These are phyloP conservation scores for Haplographium delicatum DNA, from an alignment of 495 filamentous ascomycete genomes.

Conservation along the genomic window DNA sequence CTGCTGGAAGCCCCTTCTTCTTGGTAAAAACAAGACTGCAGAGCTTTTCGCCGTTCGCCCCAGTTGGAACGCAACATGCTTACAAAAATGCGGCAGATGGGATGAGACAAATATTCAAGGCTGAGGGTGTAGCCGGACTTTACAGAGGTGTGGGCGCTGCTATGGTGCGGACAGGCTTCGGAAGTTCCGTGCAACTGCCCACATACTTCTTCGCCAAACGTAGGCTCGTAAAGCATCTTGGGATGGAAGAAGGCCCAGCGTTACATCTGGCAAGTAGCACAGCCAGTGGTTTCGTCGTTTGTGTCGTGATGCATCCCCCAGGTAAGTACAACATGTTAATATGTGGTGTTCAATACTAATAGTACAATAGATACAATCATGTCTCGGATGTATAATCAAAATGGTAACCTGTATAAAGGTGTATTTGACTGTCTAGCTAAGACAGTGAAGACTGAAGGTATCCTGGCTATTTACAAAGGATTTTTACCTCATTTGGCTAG, in stretches of 20 bases:
- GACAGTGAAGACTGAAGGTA: slow-evolving; percentile 85
- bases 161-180: slow-evolving; percentile 97
- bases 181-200: slow-evolving; percentile 89
- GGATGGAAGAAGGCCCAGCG: slow-evolving; percentile 85
- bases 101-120: slow-evolving; percentile 65
- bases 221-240: slow-evolving; percentile 69
- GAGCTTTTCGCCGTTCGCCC: slow-evolving; percentile 88
- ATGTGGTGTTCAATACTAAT: neutral
- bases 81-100: slow-evolving; percentile 86
- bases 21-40: slow-evolving; percentile 97
- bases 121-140: slow-evolving; percentile 73
- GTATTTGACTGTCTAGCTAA: slow-evolving; percentile 89
- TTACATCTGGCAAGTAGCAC: slow-evolving; percentile 86
- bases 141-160: slow-evolving; percentile 89
- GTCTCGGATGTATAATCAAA: slow-evolving; percentile 98
- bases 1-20: slow-evolving; percentile 92
- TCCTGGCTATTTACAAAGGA: slow-evolving; percentile 96
- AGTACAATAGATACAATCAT: slow-evolving; percentile 79
- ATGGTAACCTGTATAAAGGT: slow-evolving; percentile 88
- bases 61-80: slow-evolving; percentile 91
- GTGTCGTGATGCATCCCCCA: slow-evolving; percentile 96
- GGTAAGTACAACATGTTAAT: slow-evolving; percentile 43
- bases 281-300: slow-evolving; percentile 91
- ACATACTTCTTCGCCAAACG: slow-evolving; percentile 99
- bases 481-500: slow-evolving; percentile 92